Base-by-base conservation (phyloP, 371 early-diverging fungal species). In the Mucor sp. region DNA sequence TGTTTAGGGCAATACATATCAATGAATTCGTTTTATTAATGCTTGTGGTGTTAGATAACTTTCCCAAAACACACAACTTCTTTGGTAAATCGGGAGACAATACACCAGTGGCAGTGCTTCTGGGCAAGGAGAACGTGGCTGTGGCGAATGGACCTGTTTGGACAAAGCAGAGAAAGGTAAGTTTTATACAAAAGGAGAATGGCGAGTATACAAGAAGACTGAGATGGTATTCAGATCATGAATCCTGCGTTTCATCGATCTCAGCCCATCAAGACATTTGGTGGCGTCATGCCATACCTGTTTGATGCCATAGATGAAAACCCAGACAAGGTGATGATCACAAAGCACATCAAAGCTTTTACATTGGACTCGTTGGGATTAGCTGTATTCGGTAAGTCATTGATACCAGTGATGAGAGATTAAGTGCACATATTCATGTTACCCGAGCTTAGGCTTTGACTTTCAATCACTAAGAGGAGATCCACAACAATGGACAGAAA, bases 231-330 rank as follows among this genome's bases (percentile, higher is more conserved):
- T n/a, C 30, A 72, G 74, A 64, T 74, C 1, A 77, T 79, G 71
- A 79, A 77, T 28, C 81, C 81, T 27, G 79, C 77, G 2, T 81
- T 81, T 37, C 71, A 71, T 58, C 73, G 77, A 12, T 58, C 75
- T 32, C 62, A 70, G 67, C 81, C 81, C 0, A 69, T 77, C 12
- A 65, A 71, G 11, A 56, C 69, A 11, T 79, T 81, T 64, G 75
- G 67, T 6, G 44, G 37, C 35, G 43, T 77, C 3, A 56, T 74
- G 41, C 56, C 55, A 2, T 61, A 70, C 9, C 44, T 70, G 0
- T 73, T 79, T 30, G 35, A 60, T 0, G 30, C 67, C 0, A 69
- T 81, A 21, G 74, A 81, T 27, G 35, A 68, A 33, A n/a, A 60
- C 6, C 47, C 63, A 15, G 66, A 67, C 8, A 28, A 27, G 0